Base-by-base conservation (phyloP, 2,329 filamentous ascomycete species). In the Huntiella bhutanensis region DNA sequence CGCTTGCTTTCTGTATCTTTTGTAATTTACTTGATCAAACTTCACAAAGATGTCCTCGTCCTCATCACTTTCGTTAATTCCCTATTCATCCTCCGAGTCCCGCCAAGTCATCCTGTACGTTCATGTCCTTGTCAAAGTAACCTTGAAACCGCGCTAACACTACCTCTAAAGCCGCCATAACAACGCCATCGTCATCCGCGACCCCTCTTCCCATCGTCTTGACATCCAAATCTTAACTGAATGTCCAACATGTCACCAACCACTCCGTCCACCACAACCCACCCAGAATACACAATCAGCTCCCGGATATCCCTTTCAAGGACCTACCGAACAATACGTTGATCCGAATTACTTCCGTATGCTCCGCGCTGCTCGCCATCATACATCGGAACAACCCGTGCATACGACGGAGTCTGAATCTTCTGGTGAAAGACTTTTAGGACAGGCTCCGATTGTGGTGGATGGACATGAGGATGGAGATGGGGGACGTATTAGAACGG, bases 321-420 rank as follows among this genome's bases (percentile, higher is more conserved):
- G 56, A 47, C 57, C 60, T 43, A 63, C 64, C 33, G 71, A 80
- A 42, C 73, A 79, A 48, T 96, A 87, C 58, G 82, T 95, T 54
- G 80, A 87, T 56, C 87, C 87, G 2, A 77, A 86, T 44, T 98
- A 98, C 66, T 98, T 98, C 62, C 84, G 84, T 56, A 87, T 96
- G 81, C 77, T 98, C 36, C 81, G 77, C 61, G 60, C 69, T 55
- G 61, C 65, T 59, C 58, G 44, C 12, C 40, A 28, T 4, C 22
- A 7, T 10, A 28, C 22, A 6, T 7, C 22, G 2, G 22, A 28
- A 28, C 6, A 28, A 41, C 19, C 46, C 34, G 10, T 44, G 34
- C 39, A 35, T 16, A 13, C 34, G 22, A 3, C 22, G 1, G 8
- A 28, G 6, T 16, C 42, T 32, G 11, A 43, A 44, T 16, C 32